Base-by-base conservation (phyloP, 371 early-diverging fungal species). In the Mucor velutinosus region DNA sequence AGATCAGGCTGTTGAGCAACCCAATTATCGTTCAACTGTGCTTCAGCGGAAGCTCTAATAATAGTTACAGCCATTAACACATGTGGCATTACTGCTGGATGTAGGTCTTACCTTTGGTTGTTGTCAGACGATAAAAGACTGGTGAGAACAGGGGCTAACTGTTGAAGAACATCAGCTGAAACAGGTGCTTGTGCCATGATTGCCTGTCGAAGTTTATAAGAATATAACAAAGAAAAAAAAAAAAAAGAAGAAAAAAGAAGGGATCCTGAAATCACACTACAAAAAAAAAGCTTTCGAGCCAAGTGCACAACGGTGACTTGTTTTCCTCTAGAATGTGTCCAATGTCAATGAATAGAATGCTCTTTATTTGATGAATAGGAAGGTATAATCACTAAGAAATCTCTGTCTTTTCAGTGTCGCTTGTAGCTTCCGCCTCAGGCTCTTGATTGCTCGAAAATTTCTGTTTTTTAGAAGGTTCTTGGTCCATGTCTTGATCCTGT, bases 11-110 rank as follows among this genome's bases (percentile, higher is more conserved):
- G 86, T 72, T 86, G 79, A 65, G 83, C 81, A 60, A 88, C 84
- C 92, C 91, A 93, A 65, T 89, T 84, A 35, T 87, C 81, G 74
- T 91, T 88, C 51, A 94, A 83, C 69, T 87, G 84, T 39, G 84
- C 75, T 77, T 94, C 94, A 35, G 93, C 92, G 33, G 81, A 81
- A 35, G 89, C 81, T 70, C 94, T 88, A 77, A 7, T 33, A 4
- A 8, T 33, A 33, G 30, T 30, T 33, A 8, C 33, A 33, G 8
- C 7, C 33, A 33, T 33, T 33, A 33, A 25, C 2, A 21, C 27
- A 56, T 30, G 4, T 32, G 32, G 14, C 1, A 33, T 33, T 4
- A 11, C 4, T 76, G 72, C 78, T 72, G 10, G 7, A 33, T 10
- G 25, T 12, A 30, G 33, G 8, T 51, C 51, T 19, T 72, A 83